Evolutionary conservation across 768 basidiomycete species (phyloP), one percentile per base, ranked within the genome.

Genomic region (Rhodotorula paludigena): DNA sequence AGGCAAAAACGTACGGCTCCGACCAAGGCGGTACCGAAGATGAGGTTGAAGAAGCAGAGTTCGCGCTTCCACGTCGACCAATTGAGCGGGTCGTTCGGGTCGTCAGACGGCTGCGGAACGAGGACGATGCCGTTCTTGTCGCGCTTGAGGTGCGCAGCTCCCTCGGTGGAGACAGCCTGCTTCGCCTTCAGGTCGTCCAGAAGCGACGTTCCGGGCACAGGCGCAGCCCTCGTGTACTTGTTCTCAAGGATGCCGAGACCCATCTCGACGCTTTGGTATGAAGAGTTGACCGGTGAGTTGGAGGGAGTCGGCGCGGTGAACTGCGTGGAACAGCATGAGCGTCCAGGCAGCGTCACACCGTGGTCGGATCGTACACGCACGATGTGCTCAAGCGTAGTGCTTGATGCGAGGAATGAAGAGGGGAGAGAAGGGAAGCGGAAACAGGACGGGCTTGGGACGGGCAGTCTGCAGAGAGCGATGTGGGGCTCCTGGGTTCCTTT

Each of bases 81-180:
- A 35, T 53, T 53, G 52, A 53, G 52, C 52, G 52, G 52, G 52
- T 53, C 52, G 35, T 35, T 33, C 6, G 52, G 52, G 52, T 53
- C 52, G 35, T 53, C 52, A 10, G 52, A 57, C 41, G 56, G 56
- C 42, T 57, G 56, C 23, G 56, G 56, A 20, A 57, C 44, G 42
- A 57, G 56, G 3, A 57, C 56, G 30, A 57, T 30, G 11, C 56
- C 56, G 4, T 57, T 57, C 42, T 57, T 57, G 56, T 57, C 56
- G 23, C 56, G 56, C 56, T 57, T 57, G 41, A 57, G 44, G 28
- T 42, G n/a, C 16, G 41, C 21, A 5, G 56, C 42, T 44, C 41
- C 56, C 18, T 45, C 20, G 42, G 10, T 32, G 42, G 18, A 8
- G 41, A 20, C 16, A 14, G 5, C 5, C 4, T 42, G 16, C 16